Percentiles rank a stretch among this genome's conserved stretches.
phyloP scores from a whole-genome alignment of 192 early-diverging fungal species.

The Coemansia sp. region DNA sequence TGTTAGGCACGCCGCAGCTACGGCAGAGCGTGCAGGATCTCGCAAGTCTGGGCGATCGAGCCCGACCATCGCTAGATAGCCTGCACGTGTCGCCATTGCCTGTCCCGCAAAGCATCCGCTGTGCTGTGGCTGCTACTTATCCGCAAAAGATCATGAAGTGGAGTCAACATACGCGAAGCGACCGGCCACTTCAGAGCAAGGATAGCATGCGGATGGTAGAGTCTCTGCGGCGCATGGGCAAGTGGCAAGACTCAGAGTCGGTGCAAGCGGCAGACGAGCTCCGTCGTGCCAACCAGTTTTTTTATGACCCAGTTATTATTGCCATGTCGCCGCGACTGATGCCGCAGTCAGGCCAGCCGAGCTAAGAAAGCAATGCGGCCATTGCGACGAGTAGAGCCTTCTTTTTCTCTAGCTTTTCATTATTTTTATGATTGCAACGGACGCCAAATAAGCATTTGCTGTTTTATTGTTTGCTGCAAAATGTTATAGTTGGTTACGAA shows the following conservation, averaged over 20 bases:
- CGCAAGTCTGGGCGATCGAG: neutral
- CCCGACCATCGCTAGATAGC: neutral
- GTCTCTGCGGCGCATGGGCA: constrained; percentile 51
- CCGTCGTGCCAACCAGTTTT: constrained; percentile 29
- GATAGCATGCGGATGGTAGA: constrained; percentile 49
- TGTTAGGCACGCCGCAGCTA: neutral
- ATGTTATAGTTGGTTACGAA: neutral
- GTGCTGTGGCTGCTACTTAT: constrained; percentile 20
- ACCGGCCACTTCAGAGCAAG: constrained; percentile 16
- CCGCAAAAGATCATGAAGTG: constrained; percentile 45
- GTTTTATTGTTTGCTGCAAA: no score
- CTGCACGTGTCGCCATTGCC: constrained; percentile 30
- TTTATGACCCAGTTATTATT: constrained; percentile 24
- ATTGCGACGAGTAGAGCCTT: no score
- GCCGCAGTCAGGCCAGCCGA: constrained; percentile 25
- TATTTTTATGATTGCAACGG: no score
- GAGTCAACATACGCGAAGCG: constrained; percentile 30
- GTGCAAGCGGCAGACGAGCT: constrained; percentile 1
- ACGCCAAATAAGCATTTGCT: no score
- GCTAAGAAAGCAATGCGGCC: neutral
- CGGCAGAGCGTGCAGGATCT: constrained; percentile 3
- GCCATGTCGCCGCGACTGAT: constrained; percentile 40
- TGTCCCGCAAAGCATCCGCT: constrained; percentile 15
- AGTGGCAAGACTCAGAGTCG: constrained; percentile 22
- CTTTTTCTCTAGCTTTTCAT: no score